Evolutionary conservation across 345 rosid species (phyloP), one percentile per base, ranked within the genome.

Genomic region (Eutrema japonicum): DNA sequence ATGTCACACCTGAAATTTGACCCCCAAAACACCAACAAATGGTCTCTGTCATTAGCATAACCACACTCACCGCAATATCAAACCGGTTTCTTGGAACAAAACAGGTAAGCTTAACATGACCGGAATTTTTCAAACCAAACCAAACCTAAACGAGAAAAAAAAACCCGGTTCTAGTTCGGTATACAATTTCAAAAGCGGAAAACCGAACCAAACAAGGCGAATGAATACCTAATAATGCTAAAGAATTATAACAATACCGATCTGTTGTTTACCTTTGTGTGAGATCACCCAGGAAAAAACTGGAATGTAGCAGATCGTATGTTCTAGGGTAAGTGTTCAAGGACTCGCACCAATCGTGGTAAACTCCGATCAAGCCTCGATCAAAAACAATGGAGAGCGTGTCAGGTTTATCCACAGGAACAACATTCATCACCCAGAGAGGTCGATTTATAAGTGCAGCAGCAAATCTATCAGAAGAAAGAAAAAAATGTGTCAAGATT

Each of bases 311-410:
- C 4, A 94, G 81, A 81, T 91, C 97, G 26, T 88, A 91, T n/a
- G 97, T 85, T 70, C 97, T 86, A 60, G 97, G 97, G 70, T 94
- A 91, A 47, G 96, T 85, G 73, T 78, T 89, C 43, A 89, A 76
- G 2, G 97, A 88, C 82, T 94, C 97, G 2, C 97, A 91, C 98
- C 98, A 94, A 63, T 91, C 92, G 5, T 94, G 96, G 66, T 89
- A 91, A 60, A 85, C 68, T 49, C 98, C 98, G 48, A 94, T 87
- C 85, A 91, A 74, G 29, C 97, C 98, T 73, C 98, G 78, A 63
- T 88, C 88, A 45, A 77, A 94, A 36, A 94, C 83, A 18, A 84
- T 16, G 1, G 90, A 52, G 32, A 94, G 88, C 10, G 97, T 91
- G 77, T 94, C 86, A 56, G 80, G 73, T 52, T 73, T 76, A 62